These are phyloP conservation scores for Fusarium verrucosum DNA, from an alignment of 2,329 filamentous ascomycete species.

Conservation along the genomic window DNA sequence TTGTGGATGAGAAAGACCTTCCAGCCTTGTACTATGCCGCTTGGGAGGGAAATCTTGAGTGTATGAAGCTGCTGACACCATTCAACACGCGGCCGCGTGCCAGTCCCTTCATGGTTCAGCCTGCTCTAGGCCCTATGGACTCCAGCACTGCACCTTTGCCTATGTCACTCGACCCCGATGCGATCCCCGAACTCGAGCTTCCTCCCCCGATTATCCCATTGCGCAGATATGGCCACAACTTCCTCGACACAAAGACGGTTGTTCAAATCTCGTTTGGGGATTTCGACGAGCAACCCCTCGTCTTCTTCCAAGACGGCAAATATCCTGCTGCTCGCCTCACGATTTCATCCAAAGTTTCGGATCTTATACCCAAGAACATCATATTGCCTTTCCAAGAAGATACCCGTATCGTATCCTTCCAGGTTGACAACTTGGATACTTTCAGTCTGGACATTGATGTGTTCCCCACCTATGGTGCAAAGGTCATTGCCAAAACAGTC, in stretches of 20 bases:
- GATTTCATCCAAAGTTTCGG: conserved; percentile 94
- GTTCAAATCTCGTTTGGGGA: conserved; percentile 91
- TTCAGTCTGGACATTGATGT: conserved; percentile 98
- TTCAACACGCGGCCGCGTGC: conserved; percentile 57
- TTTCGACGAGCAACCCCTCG: conserved; percentile 76
- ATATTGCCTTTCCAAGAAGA: conserved; percentile 97
- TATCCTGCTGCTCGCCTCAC: conserved; percentile 95
- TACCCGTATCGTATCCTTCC: conserved; percentile 91
- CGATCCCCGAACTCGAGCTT: conserved; percentile 89
- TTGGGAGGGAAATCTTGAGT: conserved; percentile 95
- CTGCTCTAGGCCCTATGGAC: conserved; percentile 55
- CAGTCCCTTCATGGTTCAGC: conserved; percentile 57
- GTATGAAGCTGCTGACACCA: conserved; percentile 85
- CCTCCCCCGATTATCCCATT: conserved; percentile 96
- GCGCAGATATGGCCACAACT: conserved; percentile 95
- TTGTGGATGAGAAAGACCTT: conserved; percentile 89
- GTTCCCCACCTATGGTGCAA: conserved; percentile 96
- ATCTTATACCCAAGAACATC: conserved; percentile 95
- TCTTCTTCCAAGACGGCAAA: conserved; percentile 97
- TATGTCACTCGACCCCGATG: conserved; percentile 81
- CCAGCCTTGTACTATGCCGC: conserved; percentile 98
- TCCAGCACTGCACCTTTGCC: conserved; percentile 63
- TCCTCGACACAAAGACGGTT: conserved; percentile 96
- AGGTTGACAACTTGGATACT: conserved; percentile 90
- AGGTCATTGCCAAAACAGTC: conserved; percentile 95